Base-by-base conservation (phyloP, 2,329 filamentous ascomycete genomes). In the Beauveria varroae region DNA sequence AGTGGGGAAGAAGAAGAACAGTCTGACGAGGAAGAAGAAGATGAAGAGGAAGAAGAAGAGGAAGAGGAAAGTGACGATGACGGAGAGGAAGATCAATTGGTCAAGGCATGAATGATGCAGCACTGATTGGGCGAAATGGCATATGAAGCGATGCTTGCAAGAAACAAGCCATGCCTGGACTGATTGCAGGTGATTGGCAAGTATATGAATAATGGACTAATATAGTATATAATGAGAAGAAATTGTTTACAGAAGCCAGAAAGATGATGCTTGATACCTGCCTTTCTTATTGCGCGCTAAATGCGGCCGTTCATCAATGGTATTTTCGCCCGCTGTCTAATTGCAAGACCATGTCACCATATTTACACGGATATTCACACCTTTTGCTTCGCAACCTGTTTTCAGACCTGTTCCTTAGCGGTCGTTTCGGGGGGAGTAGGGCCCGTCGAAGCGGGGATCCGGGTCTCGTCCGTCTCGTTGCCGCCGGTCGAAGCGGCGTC, bases 1-100 rank as follows among this genome's bases (percentile, higher is more conserved):
- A 79, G 79, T 0, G 79, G 79, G 0, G 81, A 81, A 0, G 78
- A 81, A 0, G 78, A 79, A 0, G 79, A 81, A 0, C 80, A 81
- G 2, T 75, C 78, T 0, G 79, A 81, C 0, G 75, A 76, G 1
- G 78, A 34, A 5, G 30, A 78, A 3, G 75, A 76, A 43, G 60
- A 57, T 1, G 75, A 77, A 0, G 77, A 77, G 0, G 78, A 78
- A 1, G 77, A 77, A 0, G 78, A 78, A 1, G 77, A 78, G 1
- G 78, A 79, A 40, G 80, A 82, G n/a, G 77, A 77, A 18, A 75
- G 74, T 24, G 79, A 79, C 49, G 77, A 79, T 26, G 78, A 75
- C 30, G 77, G 73, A 1, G 79, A 81, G 62, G 73, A 73, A 30
- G 76, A 75, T 64, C 72, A 75, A 65, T 68, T 81, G 47, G 75